phyloP scores from a whole-genome alignment of 2,329 filamentous ascomycete species.

The Bertia moriformis region DNA sequence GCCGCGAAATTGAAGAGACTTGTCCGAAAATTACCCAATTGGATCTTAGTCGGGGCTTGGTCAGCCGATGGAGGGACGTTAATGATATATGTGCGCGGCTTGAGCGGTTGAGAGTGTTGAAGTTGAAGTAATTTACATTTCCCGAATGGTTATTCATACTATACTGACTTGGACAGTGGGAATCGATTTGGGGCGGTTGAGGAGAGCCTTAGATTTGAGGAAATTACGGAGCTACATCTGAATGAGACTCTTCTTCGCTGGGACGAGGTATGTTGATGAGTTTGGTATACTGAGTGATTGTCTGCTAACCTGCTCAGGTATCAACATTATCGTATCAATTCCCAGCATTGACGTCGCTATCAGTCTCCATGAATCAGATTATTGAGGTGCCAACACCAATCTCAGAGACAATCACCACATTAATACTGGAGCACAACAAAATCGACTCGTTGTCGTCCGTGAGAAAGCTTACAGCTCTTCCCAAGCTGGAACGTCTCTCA shows the following conservation, averaged over 20 bases:
- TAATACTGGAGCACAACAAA: neutral
- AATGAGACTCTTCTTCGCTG: conserved; percentile 25
- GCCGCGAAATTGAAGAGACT: conserved; percentile 19
- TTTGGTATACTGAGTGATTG: too few relatives aligned
- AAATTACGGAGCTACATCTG: conserved; percentile 22
- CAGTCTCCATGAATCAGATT: neutral
- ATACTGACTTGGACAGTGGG: neutral
- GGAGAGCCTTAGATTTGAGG: conserved; percentile 11
- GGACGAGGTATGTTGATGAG: conserved; percentile 21
- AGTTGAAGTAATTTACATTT: neutral
- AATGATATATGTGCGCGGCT: neutral
- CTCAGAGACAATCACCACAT: neutral
- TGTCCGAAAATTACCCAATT: conserved; percentile 23
- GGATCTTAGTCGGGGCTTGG: conserved; percentile 44
- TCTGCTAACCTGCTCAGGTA: neutral
- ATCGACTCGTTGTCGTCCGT: neutral
- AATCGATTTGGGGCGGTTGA: neutral
- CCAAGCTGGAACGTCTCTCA: neutral
- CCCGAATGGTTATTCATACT: neutral
- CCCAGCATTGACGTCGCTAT: neutral
- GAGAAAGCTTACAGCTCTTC: neutral
- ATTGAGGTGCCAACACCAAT: neutral
- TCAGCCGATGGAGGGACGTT: conserved; percentile 10
- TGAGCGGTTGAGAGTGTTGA: neutral
- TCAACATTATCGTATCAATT: neutral